These are phyloP conservation scores for Cladochytrium replicatum DNA, from an alignment of 192 early-diverging fungal species.

Conservation along the genomic window DNA sequence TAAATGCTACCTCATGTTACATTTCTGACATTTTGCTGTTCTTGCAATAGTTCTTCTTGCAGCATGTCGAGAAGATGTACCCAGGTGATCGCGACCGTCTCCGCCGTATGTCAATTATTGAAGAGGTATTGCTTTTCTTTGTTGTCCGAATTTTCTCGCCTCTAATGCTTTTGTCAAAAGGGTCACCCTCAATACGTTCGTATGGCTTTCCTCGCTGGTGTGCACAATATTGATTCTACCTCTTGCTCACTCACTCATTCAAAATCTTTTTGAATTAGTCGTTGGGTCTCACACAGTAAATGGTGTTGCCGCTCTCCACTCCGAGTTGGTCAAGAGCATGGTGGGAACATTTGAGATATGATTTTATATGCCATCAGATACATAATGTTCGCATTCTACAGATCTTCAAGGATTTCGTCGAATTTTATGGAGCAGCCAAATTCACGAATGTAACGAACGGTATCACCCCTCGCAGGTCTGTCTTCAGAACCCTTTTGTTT, in stretches of 20 bases:
- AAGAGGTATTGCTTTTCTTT: too few relatives aligned
- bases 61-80: constrained; percentile 78
- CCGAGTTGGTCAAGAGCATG: constrained; percentile 35
- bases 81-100: constrained; percentile 81
- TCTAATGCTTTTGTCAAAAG: too few relatives aligned
- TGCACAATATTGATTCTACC: too few relatives aligned
- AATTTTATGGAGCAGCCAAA: constrained; percentile 72
- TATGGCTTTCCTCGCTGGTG: constrained; percentile 96
- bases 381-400: constrained; percentile 13
- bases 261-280: too few relatives aligned
- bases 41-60: constrained; percentile 72
- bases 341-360: not conserved
- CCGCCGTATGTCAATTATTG: constrained; percentile 85
- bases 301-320: constrained; percentile 73
- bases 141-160: too few relatives aligned
- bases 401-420: constrained; percentile 88
- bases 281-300: constrained; percentile 93
- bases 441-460: constrained; percentile 99
- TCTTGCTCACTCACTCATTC: too few relatives aligned
- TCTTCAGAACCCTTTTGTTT: too few relatives aligned
- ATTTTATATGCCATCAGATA: constrained; percentile 2
- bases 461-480: constrained; percentile 80
- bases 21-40: too few relatives aligned
- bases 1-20: too few relatives aligned
- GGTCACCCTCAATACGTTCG: constrained; percentile 83